These are phyloP conservation scores for Dendrostoma leiphaemia DNA, from an alignment of 2,329 filamentous ascomycete species.

Conservation along the genomic window DNA sequence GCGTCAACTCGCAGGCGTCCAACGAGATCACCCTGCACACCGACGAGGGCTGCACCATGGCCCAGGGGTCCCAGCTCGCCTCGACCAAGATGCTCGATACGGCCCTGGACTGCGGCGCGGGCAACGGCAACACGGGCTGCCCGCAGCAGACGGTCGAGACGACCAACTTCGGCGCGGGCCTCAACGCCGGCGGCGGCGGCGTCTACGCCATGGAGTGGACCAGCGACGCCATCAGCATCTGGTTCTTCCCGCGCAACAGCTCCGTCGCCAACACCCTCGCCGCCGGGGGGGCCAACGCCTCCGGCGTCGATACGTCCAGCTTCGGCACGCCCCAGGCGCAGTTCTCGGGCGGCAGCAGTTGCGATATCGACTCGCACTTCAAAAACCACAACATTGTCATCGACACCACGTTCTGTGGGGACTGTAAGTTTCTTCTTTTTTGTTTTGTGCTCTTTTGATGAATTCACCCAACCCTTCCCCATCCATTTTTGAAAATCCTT, in stretches of 20 bases:
- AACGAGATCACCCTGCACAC: constrained; percentile 71
- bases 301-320: constrained; percentile 60
- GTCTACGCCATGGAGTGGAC: constrained; percentile 80
- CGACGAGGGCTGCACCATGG: constrained; percentile 55
- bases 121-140: constrained; percentile 55
- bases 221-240: constrained; percentile 67
- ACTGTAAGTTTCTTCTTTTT: not conserved
- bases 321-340: constrained; percentile 69
- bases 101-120: constrained; percentile 57
- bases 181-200: constrained; percentile 69
- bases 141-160: constrained; percentile 49
- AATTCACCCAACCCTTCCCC: not conserved
- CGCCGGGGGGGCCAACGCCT: constrained; percentile 59
- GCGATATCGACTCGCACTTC: constrained; percentile 72
- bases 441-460: not conserved
- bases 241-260: constrained; percentile 70
- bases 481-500: not conserved
- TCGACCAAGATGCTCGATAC: constrained; percentile 40
- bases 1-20: constrained; percentile 61
- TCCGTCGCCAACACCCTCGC: constrained; percentile 23
- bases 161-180: constrained; percentile 62
- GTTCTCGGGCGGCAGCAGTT: constrained; percentile 65
- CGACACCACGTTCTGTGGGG: constrained; percentile 27
- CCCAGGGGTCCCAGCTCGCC: constrained; percentile 43
- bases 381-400: constrained; percentile 72